These are phyloP conservation scores for Yamadazyma mexicana DNA, from an alignment of 1,139 yeast genomes.

Conservation along the genomic window DNA sequence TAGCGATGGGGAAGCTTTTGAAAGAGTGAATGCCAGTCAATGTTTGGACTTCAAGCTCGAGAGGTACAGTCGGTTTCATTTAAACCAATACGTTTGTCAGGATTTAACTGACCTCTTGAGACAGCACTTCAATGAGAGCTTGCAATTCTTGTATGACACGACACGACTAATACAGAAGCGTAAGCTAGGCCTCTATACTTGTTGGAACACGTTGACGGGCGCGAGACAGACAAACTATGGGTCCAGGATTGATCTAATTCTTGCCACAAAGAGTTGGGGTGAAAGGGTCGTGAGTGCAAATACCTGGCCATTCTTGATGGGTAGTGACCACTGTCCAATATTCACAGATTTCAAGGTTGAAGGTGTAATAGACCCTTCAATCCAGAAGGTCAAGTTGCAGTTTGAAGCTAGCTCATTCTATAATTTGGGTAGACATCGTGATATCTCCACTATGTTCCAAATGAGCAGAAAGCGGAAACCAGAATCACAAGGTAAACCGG, in stretches of 20 bases:
- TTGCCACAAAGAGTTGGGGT: constrained; percentile 42
- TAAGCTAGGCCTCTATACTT: constrained; percentile 72
- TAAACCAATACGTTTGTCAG: constrained; percentile 39
- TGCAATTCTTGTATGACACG: constrained; percentile 57
- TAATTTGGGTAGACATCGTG: constrained; percentile 48
- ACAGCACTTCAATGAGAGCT: neutral
- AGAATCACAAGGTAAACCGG: neutral
- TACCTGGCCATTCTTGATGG: constrained; percentile 68
- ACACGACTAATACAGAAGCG: constrained; percentile 60
- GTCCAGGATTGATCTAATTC: constrained; percentile 79
- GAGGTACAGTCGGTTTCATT: constrained; percentile 39
- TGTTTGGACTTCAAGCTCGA: constrained; percentile 44
- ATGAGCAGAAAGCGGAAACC: constrained; percentile 11
- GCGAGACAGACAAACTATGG: constrained; percentile 86
- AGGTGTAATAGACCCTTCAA: neutral
- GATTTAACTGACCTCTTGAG: constrained; percentile 2
- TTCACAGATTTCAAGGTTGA: constrained; percentile 57
- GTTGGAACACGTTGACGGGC: constrained; percentile 83
- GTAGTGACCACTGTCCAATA: constrained; percentile 95
- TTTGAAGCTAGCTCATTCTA: constrained; percentile 61
- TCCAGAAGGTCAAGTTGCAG: constrained; percentile 22
- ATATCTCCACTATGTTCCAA: constrained; percentile 53
- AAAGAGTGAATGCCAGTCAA: constrained; percentile 34
- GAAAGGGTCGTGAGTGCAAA: constrained; percentile 47
- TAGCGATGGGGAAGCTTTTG: constrained; percentile 37